A percentile compares a stretch with the other conserved stretches of the same genome.
Conservation (phyloP, 768 basidiomycete genomes). For the Auriscalpium vulgare region DNA sequence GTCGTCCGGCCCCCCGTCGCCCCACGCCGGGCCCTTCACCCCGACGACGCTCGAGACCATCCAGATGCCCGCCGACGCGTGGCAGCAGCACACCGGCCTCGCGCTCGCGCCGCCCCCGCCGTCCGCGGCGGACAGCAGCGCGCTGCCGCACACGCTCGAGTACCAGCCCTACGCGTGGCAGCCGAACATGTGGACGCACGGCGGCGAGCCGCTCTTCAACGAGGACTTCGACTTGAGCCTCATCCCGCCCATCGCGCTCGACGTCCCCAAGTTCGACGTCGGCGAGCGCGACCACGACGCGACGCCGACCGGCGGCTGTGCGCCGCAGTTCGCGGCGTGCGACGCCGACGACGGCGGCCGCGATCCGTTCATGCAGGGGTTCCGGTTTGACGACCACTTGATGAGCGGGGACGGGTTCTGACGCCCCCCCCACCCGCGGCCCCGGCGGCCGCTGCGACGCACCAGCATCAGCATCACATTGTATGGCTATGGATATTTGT, state of each 20-base stretch:
- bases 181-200: constrained; percentile 25
- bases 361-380: constrained; percentile 10
- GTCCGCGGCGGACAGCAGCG: constrained; percentile 14
- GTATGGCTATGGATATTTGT: constrained; percentile 6
- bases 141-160: constrained; percentile 18
- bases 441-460: constrained; percentile 5
- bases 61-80: constrained; percentile 10
- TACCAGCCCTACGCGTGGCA: constrained; percentile 27
- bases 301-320: constrained; percentile 1
- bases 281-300: background rate
- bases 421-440: background rate
- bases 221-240: constrained; percentile 63
- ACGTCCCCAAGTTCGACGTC: constrained; percentile 37
- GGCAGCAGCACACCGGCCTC: constrained; percentile 7
- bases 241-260: constrained; percentile 60
- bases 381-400: background rate
- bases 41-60: constrained; percentile 11
- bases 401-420: background rate
- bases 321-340: constrained; percentile 1
- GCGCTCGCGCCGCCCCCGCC: background rate
- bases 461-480: too few relatives aligned
- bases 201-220: constrained; percentile 33
- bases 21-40: constrained; percentile 5
- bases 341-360: background rate
- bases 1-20: constrained; percentile 13